Conservation (phyloP, 2,329 filamentous ascomycete genomes). For the Neurospora crassa region DNA sequence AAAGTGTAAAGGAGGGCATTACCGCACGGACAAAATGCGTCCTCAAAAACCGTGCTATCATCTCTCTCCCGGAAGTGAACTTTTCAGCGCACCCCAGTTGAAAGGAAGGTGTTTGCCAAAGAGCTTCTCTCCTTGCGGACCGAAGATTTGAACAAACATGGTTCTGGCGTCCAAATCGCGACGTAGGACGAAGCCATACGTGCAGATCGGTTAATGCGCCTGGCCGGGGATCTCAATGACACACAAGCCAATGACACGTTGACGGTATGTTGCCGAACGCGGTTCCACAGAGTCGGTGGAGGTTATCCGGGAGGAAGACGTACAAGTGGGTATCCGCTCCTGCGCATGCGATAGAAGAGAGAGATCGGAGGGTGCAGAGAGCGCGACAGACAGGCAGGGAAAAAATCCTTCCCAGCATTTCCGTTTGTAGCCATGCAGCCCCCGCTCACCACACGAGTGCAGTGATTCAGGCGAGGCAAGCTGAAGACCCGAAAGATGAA, state of each 20-base stretch:
- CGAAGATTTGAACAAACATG: conserved; percentile 17
- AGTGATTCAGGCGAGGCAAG: conserved; percentile 37
- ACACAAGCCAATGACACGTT: conserved; percentile 33
- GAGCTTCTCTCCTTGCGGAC: conserved; percentile 5
- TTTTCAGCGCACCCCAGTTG: conserved; percentile 30
- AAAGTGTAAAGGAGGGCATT: conserved; percentile 49
- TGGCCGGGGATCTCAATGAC: conserved; percentile 37
- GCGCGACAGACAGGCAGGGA: conserved; percentile 28
- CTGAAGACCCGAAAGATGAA: conserved; percentile 21
- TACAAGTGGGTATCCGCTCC: conserved; percentile 2
- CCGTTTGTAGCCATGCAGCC: conserved; percentile 34
- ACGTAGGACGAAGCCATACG: conserved; percentile 32
- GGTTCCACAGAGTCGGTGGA: conserved; percentile 28
- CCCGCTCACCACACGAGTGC: conserved; percentile 26
- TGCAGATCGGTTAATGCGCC: conserved; percentile 44
- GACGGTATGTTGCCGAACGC: conserved; percentile 29
- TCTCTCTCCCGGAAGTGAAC: conserved; percentile 30
- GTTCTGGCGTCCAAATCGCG: conserved; percentile 39
- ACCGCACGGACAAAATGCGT: conserved; percentile 84
- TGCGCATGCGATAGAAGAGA: conserved; percentile 6
- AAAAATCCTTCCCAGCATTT: conserved; percentile 31
- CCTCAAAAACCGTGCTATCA: conserved; percentile 78
- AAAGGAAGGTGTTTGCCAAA: conserved; percentile 32
- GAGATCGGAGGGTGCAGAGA: conserved; percentile 32
- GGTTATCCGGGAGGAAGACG: conserved; percentile 2